phyloP scores from a whole-genome alignment of 2,329 filamentous ascomycete species.

The Phialophora tarda region DNA sequence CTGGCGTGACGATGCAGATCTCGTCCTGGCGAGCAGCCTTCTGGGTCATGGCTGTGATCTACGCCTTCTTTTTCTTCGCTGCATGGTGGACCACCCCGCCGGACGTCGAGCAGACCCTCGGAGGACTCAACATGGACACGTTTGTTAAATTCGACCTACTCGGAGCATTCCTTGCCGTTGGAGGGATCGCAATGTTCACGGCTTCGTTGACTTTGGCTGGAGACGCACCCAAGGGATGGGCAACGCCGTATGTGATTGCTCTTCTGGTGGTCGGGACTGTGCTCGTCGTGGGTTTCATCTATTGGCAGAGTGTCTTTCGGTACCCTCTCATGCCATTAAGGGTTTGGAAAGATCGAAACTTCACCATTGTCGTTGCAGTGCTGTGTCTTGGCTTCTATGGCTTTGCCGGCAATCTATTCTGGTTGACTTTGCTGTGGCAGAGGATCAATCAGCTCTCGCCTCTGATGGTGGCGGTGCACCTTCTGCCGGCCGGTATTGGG shows the following conservation, averaged over 20 bases:
- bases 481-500: constrained; percentile 69
- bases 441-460: constrained; percentile 59
- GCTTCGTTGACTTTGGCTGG: constrained; percentile 63
- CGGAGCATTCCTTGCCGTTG: constrained; percentile 65
- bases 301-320: constrained; percentile 64
- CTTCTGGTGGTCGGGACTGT: constrained; percentile 65
- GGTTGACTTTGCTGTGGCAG: constrained; percentile 70
- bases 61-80: constrained; percentile 62
- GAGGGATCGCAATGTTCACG: constrained; percentile 70
- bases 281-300: constrained; percentile 62
- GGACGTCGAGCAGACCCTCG: constrained; percentile 56
- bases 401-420: constrained; percentile 67
- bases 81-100: constrained; percentile 67
- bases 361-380: constrained; percentile 65
- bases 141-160: constrained; percentile 66
- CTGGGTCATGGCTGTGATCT: constrained; percentile 67
- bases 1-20: constrained; percentile 65
- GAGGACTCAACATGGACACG: constrained; percentile 52
- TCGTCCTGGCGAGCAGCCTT: constrained; percentile 69
- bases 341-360: constrained; percentile 65
- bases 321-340: constrained; percentile 58
- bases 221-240: constrained; percentile 67
- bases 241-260: constrained; percentile 65
- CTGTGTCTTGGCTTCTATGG: constrained; percentile 67
- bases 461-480: constrained; percentile 64